Percentiles rank a stretch among this genome's conserved stretches.
Evolutionary conservation across 768 basidiomycete species (phyloP).

Genomic region (Mycena indigotica): DNA sequence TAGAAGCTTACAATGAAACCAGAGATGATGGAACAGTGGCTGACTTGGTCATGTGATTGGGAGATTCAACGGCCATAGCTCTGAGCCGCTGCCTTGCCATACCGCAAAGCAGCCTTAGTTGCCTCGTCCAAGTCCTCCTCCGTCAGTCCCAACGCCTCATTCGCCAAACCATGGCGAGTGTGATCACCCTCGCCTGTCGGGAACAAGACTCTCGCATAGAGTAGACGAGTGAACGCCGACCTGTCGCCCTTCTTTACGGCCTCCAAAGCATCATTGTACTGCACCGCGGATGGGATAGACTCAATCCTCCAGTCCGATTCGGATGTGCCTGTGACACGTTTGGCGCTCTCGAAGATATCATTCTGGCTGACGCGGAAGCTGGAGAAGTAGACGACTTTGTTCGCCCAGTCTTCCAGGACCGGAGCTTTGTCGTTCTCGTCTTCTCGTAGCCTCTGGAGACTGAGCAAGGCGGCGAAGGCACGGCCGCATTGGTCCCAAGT

Average conservation of each 20-base stretch:
- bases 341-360: neutral
- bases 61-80: too few species aligned
- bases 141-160: neutral
- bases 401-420: neutral
- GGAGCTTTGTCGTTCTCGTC: neutral
- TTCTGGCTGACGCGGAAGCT: slow-evolving; percentile 1
- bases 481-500: neutral
- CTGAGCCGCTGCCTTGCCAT: too few species aligned
- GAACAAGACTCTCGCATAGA: neutral
- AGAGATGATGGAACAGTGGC: too few species aligned
- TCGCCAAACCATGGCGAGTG: neutral
- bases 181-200: neutral
- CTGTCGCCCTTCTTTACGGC: neutral
- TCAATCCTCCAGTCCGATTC: neutral
- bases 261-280: neutral
- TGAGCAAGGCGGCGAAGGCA: neutral
- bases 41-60: too few species aligned
- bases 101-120: neutral
- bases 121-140: neutral
- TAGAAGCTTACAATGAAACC: too few species aligned
- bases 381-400: neutral
- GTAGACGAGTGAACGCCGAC: neutral
- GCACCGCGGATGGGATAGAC: neutral
- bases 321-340: neutral
- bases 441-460: neutral